Percentiles rank a stretch among this genome's conserved stretches.
Conservation (phyloP, 75 land plant genomes). For the Ceratopteris richardii region DNA sequence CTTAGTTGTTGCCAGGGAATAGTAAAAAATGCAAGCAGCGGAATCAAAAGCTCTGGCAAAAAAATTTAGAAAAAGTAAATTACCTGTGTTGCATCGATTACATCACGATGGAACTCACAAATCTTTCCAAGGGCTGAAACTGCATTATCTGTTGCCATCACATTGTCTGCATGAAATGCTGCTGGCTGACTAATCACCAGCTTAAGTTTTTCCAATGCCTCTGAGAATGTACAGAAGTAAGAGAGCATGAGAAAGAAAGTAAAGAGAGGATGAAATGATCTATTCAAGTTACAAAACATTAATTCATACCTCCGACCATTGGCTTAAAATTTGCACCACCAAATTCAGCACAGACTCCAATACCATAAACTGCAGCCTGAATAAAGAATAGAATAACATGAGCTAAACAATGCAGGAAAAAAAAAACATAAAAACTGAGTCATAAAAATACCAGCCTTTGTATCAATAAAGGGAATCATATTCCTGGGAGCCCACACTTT, state of each 20-base stretch:
- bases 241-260: no score
- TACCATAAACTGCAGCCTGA: slow-evolving; percentile 51
- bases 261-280: no score
- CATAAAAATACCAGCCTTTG: no score
- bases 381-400: no score
- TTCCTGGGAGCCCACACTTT: no score
- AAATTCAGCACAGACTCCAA: slow-evolving; percentile 52
- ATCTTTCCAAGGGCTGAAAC: slow-evolving; percentile 49
- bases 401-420: no score
- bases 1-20: no score
- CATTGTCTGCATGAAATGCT: slow-evolving; percentile 27
- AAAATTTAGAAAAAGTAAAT: neutral
- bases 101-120: slow-evolving; percentile 41
- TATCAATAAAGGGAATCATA: no score
- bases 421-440: no score
- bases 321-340: slow-evolving; percentile 42
- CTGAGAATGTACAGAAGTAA: slow-evolving; percentile 12
- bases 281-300: neutral
- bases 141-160: slow-evolving; percentile 48
- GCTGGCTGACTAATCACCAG: slow-evolving; percentile 35
- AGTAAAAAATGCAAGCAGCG: no score
- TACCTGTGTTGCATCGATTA: slow-evolving; percentile 41
- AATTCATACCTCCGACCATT: slow-evolving; percentile 36
- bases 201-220: slow-evolving; percentile 34
- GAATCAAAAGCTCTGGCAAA: neutral